Percentiles rank a stretch among this genome's conserved stretches.
These are phyloP conservation scores for Medicago ruthenica DNA, from an alignment of 306 rosid species.

Conservation along the genomic window DNA sequence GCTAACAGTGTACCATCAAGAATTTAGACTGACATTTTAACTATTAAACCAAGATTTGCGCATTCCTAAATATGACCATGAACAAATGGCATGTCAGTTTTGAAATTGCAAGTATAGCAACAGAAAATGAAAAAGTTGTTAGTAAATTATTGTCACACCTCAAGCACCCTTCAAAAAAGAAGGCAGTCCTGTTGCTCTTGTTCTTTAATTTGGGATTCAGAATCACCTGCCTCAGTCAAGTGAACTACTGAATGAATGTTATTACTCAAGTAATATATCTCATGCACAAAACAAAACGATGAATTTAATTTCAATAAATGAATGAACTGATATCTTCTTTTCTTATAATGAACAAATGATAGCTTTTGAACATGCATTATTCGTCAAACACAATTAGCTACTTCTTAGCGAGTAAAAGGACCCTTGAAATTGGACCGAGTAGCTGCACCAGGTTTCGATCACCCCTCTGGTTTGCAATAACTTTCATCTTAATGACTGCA, in stretches of 20 bases:
- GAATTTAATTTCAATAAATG: not conserved
- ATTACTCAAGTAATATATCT: constrained; percentile 33
- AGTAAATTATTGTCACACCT: constrained; percentile 53
- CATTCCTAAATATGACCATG: not conserved
- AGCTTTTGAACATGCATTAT: no score
- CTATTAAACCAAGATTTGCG: not conserved
- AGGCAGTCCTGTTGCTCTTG: constrained; percentile 73
- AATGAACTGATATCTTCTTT: not conserved
- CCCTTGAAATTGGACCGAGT: no score
- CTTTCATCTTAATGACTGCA: no score
- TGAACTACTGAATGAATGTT: constrained; percentile 46
- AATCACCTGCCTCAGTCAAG: constrained; percentile 67
- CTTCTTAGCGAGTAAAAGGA: no score
- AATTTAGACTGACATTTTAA: not conserved
- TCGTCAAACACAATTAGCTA: no score
- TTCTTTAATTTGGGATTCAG: constrained; percentile 74
- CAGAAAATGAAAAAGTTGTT: not conserved
- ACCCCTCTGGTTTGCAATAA: no score
- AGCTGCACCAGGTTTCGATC: no score
- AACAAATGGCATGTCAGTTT: not conserved
- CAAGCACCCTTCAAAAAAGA: constrained; percentile 89
- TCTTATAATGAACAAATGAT: no score
- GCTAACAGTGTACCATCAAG: not conserved
- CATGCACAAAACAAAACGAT: constrained; percentile 2
- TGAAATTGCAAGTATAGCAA: not conserved